A percentile compares a stretch with the other conserved stretches of the same genome.
These are phyloP conservation scores for Phytophthora citrophthora DNA, from an alignment of 352 stramenopile genomes.

Conservation along the genomic window DNA sequence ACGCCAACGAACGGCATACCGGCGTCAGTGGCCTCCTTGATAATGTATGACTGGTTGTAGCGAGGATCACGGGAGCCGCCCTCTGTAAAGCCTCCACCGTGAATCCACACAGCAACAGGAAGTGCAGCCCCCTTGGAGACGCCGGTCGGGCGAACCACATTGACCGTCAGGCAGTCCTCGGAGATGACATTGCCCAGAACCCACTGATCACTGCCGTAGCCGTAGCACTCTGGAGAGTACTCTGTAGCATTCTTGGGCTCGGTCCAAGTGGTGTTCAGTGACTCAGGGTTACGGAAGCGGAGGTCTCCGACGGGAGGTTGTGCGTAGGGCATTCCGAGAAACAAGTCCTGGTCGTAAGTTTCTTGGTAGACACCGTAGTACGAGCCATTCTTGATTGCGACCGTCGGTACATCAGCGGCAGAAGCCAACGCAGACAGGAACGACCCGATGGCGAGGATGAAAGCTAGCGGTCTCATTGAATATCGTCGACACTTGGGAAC, in stretches of 20 bases:
- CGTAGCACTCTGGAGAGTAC: slow-evolving; percentile 52
- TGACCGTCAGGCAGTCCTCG: slow-evolving; percentile 90
- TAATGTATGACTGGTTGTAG: slow-evolving; percentile 43
- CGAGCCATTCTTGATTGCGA: slow-evolving; percentile 28
- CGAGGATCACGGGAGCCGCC: slow-evolving; percentile 31
- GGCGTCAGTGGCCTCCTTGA: slow-evolving; percentile 22
- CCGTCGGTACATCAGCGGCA: slow-evolving; percentile 14
- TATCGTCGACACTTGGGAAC: too few relatives aligned
- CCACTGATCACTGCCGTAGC: slow-evolving; percentile 33
- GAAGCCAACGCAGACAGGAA: slow-evolving; percentile 1
- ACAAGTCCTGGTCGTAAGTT: slow-evolving; percentile 34
- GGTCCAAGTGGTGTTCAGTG: slow-evolving; percentile 28
- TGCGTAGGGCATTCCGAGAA: slow-evolving; percentile 41
- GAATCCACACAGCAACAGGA: slow-evolving; percentile 35
- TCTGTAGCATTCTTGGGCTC: slow-evolving; percentile 33
- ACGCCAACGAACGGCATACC: slow-evolving; percentile 43
- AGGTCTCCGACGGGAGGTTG: slow-evolving; percentile 33
- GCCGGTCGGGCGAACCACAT: slow-evolving; percentile 63
- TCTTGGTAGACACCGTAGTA: slow-evolving; percentile 28
- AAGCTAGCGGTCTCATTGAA: too few relatives aligned
- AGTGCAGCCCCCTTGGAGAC: slow-evolving; percentile 15
- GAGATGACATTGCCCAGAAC: slow-evolving; percentile 29
- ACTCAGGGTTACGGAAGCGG: slow-evolving; percentile 29
- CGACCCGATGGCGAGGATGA: too few relatives aligned
- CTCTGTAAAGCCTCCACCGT: slow-evolving; percentile 30